Conservation (phyloP, 495 filamentous ascomycete genomes). For the Parachaetomium inaequale region DNA sequence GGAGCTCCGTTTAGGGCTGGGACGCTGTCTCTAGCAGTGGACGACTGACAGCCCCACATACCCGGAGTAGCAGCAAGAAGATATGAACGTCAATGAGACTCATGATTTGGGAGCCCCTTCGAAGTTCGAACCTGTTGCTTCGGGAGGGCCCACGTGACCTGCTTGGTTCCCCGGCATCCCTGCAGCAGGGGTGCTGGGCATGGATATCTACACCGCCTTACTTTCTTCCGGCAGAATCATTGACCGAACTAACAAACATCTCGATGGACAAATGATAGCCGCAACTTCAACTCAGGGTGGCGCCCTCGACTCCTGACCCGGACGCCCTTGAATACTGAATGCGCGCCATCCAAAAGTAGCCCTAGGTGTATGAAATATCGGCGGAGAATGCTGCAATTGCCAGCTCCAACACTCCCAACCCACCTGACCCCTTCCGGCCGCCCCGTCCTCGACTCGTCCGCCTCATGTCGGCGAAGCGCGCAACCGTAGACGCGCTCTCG, state of each 20-base stretch:
- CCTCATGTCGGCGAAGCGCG: conserved; percentile 38
- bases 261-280: background rate
- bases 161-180: background rate
- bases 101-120: background rate
- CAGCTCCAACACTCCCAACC: background rate
- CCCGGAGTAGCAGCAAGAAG: background rate
- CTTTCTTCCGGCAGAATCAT: conserved; percentile 6
- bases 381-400: background rate
- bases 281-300: background rate
- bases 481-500: conserved; percentile 62
- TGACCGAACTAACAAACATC: background rate
- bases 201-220: conserved; percentile 3
- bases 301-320: background rate
- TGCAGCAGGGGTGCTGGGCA: background rate
- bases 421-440: background rate
- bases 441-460: background rate
- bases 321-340: background rate
- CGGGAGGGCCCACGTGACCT: conserved; percentile 12
- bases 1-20: background rate
- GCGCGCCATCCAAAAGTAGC: background rate
- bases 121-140: too few species aligned
- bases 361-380: background rate
- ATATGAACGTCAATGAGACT: background rate
- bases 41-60: background rate
- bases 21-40: background rate